phyloP scores from a whole-genome alignment of 441 rosid genomes.

The Lepidium campestre region DNA sequence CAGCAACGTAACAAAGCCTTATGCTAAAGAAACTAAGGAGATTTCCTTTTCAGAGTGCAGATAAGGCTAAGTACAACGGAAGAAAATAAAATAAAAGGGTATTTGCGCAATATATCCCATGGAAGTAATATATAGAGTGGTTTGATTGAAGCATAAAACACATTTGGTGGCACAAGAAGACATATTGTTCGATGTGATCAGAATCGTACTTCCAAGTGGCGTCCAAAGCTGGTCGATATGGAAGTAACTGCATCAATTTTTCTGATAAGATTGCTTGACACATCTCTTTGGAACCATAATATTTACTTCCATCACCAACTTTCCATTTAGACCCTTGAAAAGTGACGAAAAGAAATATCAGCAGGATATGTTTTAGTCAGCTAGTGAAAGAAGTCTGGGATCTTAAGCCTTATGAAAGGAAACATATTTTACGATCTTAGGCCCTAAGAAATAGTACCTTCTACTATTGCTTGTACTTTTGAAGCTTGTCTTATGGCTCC shows the following conservation, averaged over 20 bases:
- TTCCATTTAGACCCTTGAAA: constrained; percentile 26
- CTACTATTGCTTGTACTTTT: constrained; percentile 14
- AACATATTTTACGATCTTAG: background rate
- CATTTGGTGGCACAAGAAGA: background rate
- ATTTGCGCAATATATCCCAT: background rate
- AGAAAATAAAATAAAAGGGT: background rate
- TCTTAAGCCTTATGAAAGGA: background rate
- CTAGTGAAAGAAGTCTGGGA: background rate
- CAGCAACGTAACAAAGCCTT: constrained; percentile 5
- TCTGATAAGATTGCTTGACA: constrained; percentile 21
- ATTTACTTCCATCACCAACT: constrained; percentile 20
- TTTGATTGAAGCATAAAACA: background rate
- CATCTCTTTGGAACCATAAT: constrained; percentile 15
- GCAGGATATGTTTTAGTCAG: background rate
- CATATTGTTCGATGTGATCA: background rate
- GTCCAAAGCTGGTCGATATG: constrained; percentile 36
- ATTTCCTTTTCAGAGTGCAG: background rate
- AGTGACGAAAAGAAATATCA: background rate
- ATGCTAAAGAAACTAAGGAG: background rate
- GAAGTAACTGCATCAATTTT: constrained; percentile 17
- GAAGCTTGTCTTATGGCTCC: constrained; percentile 7
- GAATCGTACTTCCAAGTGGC: constrained; percentile 55
- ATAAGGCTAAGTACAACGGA: background rate
- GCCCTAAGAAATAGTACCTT: constrained; percentile 29
- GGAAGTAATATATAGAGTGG: background rate